A percentile compares a stretch with the other conserved stretches of the same genome.
Evolutionary conservation across 129 eudicot genomes (phyloP).

Genomic region (Artemisia tridentata): DNA sequence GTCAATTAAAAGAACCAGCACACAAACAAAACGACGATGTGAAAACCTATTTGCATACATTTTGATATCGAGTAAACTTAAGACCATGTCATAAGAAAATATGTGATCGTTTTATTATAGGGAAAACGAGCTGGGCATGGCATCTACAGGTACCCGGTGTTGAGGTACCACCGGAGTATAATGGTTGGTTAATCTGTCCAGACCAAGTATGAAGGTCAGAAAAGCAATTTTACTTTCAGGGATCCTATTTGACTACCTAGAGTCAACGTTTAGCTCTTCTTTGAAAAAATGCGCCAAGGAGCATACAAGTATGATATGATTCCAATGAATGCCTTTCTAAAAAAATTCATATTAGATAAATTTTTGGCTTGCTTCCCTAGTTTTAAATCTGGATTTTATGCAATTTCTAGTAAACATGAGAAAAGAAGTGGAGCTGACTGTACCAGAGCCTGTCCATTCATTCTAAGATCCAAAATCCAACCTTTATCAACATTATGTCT

Average conservation of each 20-base stretch:
- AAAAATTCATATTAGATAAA: neutral
- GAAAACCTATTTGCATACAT: neutral
- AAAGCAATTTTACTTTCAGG: neutral
- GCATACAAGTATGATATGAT: neutral
- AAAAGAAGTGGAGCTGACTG: constrained; percentile 16
- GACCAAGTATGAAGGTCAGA: neutral
- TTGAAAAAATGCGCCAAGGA: neutral
- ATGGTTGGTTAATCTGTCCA: neutral
- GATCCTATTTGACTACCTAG: neutral
- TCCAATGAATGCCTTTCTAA: neutral
- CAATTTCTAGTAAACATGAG: neutral
- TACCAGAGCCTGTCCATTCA: constrained; percentile 71
- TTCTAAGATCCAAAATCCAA: constrained; percentile 82
- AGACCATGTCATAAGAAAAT: constrained; percentile 12
- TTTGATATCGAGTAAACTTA: neutral
- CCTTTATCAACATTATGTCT: constrained; percentile 86
- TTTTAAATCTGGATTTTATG: neutral
- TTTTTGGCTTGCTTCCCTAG: neutral
- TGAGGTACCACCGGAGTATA: neutral
- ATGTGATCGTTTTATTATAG: neutral
- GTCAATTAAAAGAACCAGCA: constrained; percentile 5
- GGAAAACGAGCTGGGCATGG: too few species aligned
- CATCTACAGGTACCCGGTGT: too few species aligned
- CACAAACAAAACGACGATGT: constrained; percentile 10
- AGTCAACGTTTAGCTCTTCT: constrained; percentile 11